phyloP scores from a whole-genome alignment of 2,329 filamentous ascomycete genomes.

The Calonectria ilicicola region DNA sequence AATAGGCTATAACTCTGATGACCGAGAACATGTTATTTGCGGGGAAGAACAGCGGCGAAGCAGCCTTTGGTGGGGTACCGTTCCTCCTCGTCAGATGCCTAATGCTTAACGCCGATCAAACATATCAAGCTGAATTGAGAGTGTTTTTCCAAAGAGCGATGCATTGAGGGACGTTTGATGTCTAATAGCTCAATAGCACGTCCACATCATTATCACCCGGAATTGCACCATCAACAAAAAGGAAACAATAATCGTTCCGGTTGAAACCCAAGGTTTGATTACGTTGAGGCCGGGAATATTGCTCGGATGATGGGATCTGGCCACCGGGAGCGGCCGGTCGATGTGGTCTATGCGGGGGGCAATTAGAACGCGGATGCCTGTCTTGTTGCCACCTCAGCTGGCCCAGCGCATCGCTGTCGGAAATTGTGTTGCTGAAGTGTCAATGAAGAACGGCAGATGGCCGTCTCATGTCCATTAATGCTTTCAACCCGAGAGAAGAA shows the following conservation, averaged over 20 bases:
- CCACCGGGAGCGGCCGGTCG: background rate
- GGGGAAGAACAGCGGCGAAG: background rate
- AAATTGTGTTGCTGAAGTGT: background rate
- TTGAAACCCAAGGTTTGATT: background rate
- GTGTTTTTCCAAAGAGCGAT: too few relatives aligned
- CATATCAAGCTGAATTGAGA: too few relatives aligned
- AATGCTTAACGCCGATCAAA: background rate
- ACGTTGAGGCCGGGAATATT: background rate
- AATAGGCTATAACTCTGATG: background rate
- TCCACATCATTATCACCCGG: background rate
- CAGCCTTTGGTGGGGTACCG: background rate
- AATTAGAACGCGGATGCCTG: slow-evolving; percentile 2
- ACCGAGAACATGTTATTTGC: background rate
- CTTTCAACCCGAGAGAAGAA: background rate
- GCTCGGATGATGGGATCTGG: background rate
- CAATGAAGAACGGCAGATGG: background rate
- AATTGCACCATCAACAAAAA: background rate
- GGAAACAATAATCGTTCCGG: background rate
- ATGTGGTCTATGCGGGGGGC: background rate
- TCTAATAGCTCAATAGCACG: background rate
- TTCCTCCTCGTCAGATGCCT: background rate
- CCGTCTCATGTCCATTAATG: background rate
- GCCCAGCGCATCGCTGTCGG: background rate
- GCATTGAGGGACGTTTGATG: background rate
- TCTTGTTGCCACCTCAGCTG: background rate